A percentile compares a stretch with the other conserved stretches of the same genome.
phyloP scores from a whole-genome alignment of 2,329 filamentous ascomycete species.

The Fusarium sp. region DNA sequence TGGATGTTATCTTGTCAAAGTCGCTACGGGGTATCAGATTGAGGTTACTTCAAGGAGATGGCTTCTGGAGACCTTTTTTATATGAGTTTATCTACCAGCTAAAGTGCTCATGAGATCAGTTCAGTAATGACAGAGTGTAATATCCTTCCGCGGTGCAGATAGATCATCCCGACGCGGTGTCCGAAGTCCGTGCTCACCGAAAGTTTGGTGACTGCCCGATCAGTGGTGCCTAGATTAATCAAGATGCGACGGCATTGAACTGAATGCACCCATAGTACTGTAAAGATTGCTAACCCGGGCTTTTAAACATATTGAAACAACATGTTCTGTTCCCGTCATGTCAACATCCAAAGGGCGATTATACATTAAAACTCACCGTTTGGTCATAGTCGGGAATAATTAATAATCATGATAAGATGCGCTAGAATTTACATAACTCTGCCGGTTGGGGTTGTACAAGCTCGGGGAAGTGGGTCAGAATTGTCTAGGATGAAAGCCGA shows the following conservation, averaged over 20 bases:
- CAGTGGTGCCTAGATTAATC: not conserved
- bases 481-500: accelerated
- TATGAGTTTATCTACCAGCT: not conserved
- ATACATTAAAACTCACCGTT: not conserved
- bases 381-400: not conserved
- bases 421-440: not conserved
- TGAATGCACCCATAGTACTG: not conserved
- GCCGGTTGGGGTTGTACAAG: not conserved
- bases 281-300: accelerated
- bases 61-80: not conserved
- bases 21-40: not conserved
- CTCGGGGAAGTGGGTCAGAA: accelerated
- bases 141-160: not conserved
- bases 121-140: not conserved
- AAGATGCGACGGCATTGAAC: not conserved
- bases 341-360: accelerated
- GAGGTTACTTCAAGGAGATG: too few species aligned
- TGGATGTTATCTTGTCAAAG: not conserved
- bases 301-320: accelerated
- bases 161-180: not conserved
- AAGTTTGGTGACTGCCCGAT: not conserved
- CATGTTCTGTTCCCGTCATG: accelerated
- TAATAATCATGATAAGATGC: not conserved
- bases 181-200: not conserved
- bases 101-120: not conserved